Evolutionary conservation across 1,139 yeast species (phyloP).

Genomic region (Pichia sp.): DNA sequence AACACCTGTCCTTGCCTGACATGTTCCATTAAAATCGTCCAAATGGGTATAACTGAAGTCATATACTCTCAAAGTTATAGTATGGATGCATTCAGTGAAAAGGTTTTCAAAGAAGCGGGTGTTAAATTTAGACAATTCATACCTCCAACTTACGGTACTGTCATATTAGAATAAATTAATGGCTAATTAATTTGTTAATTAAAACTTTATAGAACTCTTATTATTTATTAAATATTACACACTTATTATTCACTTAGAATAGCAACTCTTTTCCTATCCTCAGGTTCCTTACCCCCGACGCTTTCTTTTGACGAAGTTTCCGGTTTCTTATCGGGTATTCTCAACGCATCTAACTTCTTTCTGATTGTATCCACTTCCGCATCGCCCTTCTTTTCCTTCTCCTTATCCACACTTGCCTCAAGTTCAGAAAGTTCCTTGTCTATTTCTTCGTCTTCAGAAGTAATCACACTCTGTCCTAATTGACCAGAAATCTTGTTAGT

Average conservation of each 20-base stretch:
- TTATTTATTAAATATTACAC: neutral
- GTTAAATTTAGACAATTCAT: constrained; percentile 71
- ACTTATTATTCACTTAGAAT: neutral
- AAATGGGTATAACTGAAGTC: constrained; percentile 88
- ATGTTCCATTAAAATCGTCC: constrained; percentile 93
- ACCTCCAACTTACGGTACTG: constrained; percentile 45
- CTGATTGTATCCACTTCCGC: constrained; percentile 9
- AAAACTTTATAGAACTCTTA: too few species aligned
- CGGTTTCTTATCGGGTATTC: constrained; percentile 13
- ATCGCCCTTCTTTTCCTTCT: neutral
- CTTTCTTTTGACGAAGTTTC: neutral
- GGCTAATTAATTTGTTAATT: too few species aligned
- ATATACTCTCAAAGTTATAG: constrained; percentile 91
- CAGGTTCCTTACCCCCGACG: neutral
- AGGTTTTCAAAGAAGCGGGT: constrained; percentile 72
- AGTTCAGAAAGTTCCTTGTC: constrained; percentile 27
- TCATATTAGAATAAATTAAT: constrained; percentile 20
- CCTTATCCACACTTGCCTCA: constrained; percentile 14
- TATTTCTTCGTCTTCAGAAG: constrained; percentile 22
- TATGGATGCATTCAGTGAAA: constrained; percentile 77
- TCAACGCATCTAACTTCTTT: constrained; percentile 13
- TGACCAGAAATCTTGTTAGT: constrained; percentile 34
- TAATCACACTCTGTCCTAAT: constrained; percentile 23
- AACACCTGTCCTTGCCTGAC: constrained; percentile 98
- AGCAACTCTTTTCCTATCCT: neutral